Evolutionary conservation across 108 stramenopile species (phyloP).

Genomic region (Nitzschia sp.): DNA sequence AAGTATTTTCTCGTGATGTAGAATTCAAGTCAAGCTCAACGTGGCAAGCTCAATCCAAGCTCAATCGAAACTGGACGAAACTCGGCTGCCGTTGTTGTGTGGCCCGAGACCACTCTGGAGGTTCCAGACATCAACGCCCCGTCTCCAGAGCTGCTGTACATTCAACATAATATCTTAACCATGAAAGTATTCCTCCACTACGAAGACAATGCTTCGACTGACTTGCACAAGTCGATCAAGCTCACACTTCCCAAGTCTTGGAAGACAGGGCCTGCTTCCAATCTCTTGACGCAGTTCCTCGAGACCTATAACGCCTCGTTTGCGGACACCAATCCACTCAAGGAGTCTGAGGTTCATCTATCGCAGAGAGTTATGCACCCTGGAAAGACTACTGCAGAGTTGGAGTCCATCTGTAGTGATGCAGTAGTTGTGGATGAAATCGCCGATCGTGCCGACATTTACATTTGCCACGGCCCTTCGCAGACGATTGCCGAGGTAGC

Average conservation of each 20-base stretch:
- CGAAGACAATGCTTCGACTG: slow-evolving; percentile 78
- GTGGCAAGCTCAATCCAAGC: no score
- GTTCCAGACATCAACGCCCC: no score
- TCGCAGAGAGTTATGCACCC: slow-evolving; percentile 24
- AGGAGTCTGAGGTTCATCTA: slow-evolving; percentile 54
- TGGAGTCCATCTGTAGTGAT: slow-evolving; percentile 63
- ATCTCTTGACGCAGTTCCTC: slow-evolving; percentile 72
- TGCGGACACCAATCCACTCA: slow-evolving; percentile 51
- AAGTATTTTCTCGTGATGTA: no score
- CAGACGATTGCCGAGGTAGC: slow-evolving; percentile 52
- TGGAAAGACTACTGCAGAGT: slow-evolving; percentile 23
- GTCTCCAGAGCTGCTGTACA: no score
- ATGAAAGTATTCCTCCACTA: slow-evolving; percentile 92
- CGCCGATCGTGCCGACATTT: slow-evolving; percentile 75
- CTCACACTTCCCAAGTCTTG: slow-evolving; percentile 89
- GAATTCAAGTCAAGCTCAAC: no score
- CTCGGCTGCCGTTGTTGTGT: no score
- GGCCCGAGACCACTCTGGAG: no score
- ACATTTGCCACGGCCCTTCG: slow-evolving; percentile 66
- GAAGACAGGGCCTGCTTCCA: slow-evolving; percentile 78
- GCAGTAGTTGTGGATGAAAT: slow-evolving; percentile 67
- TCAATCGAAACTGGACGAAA: no score
- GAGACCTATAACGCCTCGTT: slow-evolving; percentile 83
- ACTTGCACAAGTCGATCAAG: slow-evolving; percentile 81
- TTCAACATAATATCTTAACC: neutral